Base-by-base conservation (phyloP, 2,329 filamentous ascomycete species). In the Sphaerulina vaccinii region DNA sequence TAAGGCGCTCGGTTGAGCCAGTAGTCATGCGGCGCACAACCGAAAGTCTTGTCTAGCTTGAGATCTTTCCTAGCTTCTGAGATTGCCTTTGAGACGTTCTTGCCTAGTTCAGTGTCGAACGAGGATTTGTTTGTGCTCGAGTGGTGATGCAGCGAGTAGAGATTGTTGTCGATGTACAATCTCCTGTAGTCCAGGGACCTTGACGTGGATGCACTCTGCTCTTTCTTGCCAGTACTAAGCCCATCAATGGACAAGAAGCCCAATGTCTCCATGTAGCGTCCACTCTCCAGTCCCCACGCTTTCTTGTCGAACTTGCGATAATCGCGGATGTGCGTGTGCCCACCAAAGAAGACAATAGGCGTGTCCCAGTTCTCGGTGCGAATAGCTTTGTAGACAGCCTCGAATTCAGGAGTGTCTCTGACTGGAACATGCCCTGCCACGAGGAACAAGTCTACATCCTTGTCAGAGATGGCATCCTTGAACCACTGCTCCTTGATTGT, bases 221-320 rank as follows among this genome's bases (percentile, higher is more conserved):
- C 56, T 24, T 61, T 58, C 55, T 67, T 66, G 19, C 70, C 69
- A 1, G 73, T 75, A 7, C 72, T 72, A 16, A 85, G 66, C 1
- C 89, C 89, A 51, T 86, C 79, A 39, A 96, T 83, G 0, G 90
- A 95, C 81, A 93, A 84, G 80, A 93, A 97, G 1, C 92, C 92
- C 43, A 97, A 85, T 0, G 92, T 96, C 74, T 97, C 92, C 76
- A 96, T 87, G 70, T 96, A 97, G 1, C 92, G 82, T 3, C 92
- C 92, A 61, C 88, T 93, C 35, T 90, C 90, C 4, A 97, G 75
- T 1, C 86, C 91, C 56, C 87, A 85, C 0, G 91, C 83, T 48
- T 83, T 85, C 33, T 80, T 79, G 69, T 96, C 92, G 63, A 89
- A 96, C 54, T 80, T 82, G 35, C 82, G 82, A 61, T 89, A 88